phyloP scores from a whole-genome alignment of 2,329 filamentous ascomycete species.

The Chaetomiaceae sp. region DNA sequence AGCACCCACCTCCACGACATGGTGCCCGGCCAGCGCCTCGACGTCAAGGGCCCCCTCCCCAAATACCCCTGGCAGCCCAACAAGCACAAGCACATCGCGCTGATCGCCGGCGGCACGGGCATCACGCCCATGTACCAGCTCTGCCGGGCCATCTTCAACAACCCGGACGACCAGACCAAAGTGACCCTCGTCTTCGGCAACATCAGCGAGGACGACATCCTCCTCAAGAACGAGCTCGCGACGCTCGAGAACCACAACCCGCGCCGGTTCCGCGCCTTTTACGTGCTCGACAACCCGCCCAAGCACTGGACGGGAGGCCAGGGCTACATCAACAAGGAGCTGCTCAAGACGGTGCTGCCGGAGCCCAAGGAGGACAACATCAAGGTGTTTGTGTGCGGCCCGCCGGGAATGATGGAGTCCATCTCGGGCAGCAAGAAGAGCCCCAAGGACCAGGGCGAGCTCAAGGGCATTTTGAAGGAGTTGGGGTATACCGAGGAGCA shows the following conservation, averaged over 20 bases:
- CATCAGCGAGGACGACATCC: constrained; percentile 81
- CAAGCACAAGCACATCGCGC: constrained; percentile 85
- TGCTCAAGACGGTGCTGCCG: constrained; percentile 90
- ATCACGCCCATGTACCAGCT: constrained; percentile 99
- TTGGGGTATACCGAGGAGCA: constrained; percentile 57
- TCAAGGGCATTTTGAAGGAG: constrained; percentile 70
- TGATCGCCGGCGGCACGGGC: constrained; percentile 91
- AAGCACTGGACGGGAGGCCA: constrained; percentile 71
- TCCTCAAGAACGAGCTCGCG: constrained; percentile 79
- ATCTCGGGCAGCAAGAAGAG: constrained; percentile 86
- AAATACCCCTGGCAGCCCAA: constrained; percentile 89
- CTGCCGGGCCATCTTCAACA: constrained; percentile 84
- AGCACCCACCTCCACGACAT: constrained; percentile 82
- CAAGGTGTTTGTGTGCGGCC: constrained; percentile 95
- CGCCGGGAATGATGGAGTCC: constrained; percentile 88
- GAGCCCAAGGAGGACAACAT: constrained; percentile 88
- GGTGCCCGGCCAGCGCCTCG: constrained; percentile 73
- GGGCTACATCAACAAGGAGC: constrained; percentile 83
- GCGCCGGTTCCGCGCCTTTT: constrained; percentile 91
- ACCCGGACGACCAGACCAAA: constrained; percentile 95
- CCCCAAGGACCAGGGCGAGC: constrained; percentile 90
- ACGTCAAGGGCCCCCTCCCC: constrained; percentile 91
- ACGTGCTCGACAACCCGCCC: constrained; percentile 81
- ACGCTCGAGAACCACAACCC: constrained; percentile 93
- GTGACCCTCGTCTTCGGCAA: constrained; percentile 95